These are phyloP conservation scores for Tetrapyrgos nigripes DNA, from an alignment of 1,284 basidiomycete species.

Conservation along the genomic window DNA sequence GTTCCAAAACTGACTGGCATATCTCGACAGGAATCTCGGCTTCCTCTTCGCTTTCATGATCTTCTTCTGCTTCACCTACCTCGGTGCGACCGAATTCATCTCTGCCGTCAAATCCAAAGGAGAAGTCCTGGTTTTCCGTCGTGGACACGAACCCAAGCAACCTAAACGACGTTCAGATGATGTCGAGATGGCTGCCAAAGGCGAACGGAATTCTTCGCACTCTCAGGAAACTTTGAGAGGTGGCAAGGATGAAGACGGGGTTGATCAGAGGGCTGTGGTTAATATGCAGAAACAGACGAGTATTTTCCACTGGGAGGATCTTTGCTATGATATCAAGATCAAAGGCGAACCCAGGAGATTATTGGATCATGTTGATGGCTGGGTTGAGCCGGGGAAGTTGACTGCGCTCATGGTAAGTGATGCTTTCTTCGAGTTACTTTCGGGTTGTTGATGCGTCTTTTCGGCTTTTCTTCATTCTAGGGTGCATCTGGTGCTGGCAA, in stretches of 20 bases:
- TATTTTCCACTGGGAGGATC: slow-evolving; percentile 40
- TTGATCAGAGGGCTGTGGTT: background rate
- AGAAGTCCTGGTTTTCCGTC: slow-evolving; percentile 52
- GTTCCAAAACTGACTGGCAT: background rate
- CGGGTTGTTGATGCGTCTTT: background rate
- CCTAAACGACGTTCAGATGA: slow-evolving; percentile 10
- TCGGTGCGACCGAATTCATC: slow-evolving; percentile 50
- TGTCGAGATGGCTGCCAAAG: slow-evolving; percentile 24
- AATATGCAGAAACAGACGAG: slow-evolving; percentile 15
- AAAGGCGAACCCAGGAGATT: slow-evolving; percentile 44
- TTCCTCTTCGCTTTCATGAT: slow-evolving; percentile 44
- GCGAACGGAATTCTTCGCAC: background rate
- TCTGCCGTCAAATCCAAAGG: slow-evolving; percentile 44
- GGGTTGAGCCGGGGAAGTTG: slow-evolving; percentile 67
- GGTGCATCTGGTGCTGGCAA: slow-evolving; percentile 69
- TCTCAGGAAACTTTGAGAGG: background rate
- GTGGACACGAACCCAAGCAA: slow-evolving; percentile 40
- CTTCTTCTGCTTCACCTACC: slow-evolving; percentile 38
- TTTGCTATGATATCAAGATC: slow-evolving; percentile 59
- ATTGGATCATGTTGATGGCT: slow-evolving; percentile 71
- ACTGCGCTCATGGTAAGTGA: slow-evolving; percentile 47
- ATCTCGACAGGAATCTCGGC: slow-evolving; percentile 38
- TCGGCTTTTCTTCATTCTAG: background rate
- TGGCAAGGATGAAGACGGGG: background rate
- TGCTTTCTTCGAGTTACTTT: background rate